Percentiles rank a stretch among this genome's conserved stretches.
Conservation (phyloP, 768 basidiomycete species). For the Russula emetica region DNA sequence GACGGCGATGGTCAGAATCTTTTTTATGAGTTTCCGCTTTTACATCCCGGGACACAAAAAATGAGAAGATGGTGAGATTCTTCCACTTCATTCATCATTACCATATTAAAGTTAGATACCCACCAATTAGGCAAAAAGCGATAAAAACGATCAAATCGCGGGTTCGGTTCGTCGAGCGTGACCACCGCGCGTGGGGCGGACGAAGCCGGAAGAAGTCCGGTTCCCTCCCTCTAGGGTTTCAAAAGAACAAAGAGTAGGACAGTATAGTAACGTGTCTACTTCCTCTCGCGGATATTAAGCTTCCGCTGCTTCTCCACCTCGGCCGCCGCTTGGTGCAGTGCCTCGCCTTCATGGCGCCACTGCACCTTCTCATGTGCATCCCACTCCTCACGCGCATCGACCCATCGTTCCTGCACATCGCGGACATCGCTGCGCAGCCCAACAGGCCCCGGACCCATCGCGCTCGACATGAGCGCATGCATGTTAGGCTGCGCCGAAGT, state of each 20-base stretch:
- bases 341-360: slow-evolving; percentile 74
- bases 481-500: slow-evolving; percentile 55
- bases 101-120: not conserved
- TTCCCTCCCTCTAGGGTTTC: too few relatives aligned
- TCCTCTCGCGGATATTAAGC: slow-evolving; percentile 24
- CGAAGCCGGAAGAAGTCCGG: not conserved
- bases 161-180: not conserved
- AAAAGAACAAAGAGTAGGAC: too few relatives aligned
- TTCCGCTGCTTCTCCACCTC: slow-evolving; percentile 33
- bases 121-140: not conserved
- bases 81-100: not conserved
- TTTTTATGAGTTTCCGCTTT: not conserved
- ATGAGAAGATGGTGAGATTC: not conserved
- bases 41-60: not conserved
- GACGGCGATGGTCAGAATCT: not conserved
- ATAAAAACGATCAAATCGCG: too few relatives aligned
- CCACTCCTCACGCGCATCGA: slow-evolving; percentile 78
- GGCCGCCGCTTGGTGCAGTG: slow-evolving; percentile 40
- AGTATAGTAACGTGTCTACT: not conserved
- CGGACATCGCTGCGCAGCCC: slow-evolving; percentile 52
- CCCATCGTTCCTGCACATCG: slow-evolving; percentile 91
- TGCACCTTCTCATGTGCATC: slow-evolving; percentile 75
- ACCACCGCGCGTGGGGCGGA: not conserved
- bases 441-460: slow-evolving; percentile 50
- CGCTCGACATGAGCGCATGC: slow-evolving; percentile 62